Evolutionary conservation across 1,139 yeast species (phyloP).

Genomic region (Sugiyamaella sp.): DNA sequence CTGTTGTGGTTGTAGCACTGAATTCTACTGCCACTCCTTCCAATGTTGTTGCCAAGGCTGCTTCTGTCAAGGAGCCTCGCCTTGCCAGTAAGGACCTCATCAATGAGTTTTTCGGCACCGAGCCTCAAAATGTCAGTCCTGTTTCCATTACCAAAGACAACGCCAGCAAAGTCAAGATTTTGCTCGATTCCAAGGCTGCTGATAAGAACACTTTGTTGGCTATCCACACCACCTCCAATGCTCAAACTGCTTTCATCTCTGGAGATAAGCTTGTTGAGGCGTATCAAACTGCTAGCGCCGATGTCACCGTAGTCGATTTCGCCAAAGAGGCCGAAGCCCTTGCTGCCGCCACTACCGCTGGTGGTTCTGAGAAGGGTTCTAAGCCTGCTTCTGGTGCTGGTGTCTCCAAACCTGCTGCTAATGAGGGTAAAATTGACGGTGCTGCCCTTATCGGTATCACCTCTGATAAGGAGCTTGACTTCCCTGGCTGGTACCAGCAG

Average conservation of each 20-base stretch:
- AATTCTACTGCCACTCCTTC: constrained; percentile 70
- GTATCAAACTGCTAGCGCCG: constrained; percentile 61
- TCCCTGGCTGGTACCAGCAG: constrained; percentile 97
- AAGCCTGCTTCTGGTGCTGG: constrained; percentile 21
- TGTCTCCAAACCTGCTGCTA: constrained; percentile 30
- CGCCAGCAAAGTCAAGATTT: constrained; percentile 57
- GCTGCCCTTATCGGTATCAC: constrained; percentile 96
- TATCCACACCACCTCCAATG: constrained; percentile 60
- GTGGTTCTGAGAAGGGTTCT: constrained; percentile 33
- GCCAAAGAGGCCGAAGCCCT: constrained; percentile 47
- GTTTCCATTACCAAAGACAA: constrained; percentile 34
- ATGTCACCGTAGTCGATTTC: constrained; percentile 68
- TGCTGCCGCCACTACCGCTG: constrained; percentile 44
- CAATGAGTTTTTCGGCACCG: constrained; percentile 60
- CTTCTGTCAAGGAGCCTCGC: constrained; percentile 82
- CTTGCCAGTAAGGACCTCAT: constrained; percentile 83
- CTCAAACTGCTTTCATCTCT: constrained; percentile 56
- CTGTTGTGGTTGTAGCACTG: constrained; percentile 79
- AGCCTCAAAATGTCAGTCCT: constrained; percentile 52
- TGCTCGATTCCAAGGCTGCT: constrained; percentile 58
- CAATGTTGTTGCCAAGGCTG: constrained; percentile 62
- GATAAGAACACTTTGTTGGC: constrained; percentile 49
- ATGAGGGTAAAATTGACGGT: constrained; percentile 60
- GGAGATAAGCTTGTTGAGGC: constrained; percentile 57
- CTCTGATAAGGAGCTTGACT: constrained; percentile 86